Base-by-base conservation (phyloP, 1,139 yeast species). In the Yamadazyma oceani region DNA sequence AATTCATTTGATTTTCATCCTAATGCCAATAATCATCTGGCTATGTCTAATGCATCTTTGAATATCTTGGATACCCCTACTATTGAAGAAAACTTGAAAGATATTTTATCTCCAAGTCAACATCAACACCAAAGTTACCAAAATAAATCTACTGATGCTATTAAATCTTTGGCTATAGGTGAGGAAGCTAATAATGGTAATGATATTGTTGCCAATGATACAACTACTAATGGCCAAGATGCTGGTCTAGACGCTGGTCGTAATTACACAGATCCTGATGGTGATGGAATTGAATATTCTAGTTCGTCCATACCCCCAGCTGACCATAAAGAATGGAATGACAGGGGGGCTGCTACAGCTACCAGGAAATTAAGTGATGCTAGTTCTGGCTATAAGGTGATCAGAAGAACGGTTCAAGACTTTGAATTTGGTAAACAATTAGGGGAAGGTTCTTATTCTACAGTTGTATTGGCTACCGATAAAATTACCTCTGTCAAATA, bases 371-470 rank as follows among this genome's bases (percentile, higher is more conserved):
- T 63, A 0, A 37, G 41, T 9, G 57, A 55, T 13, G 53, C 47
- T 4, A 47, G 49, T 7, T 40, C 52, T 3, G 51, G 55, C 1
- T 48, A 46, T 24, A 53, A 55, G 34, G 49, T 69, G 6, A 62
- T 71, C 22, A 78, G 78, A 52, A 71, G 87, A 53, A 74, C 84
- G 15, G 96, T 90, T 2, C 75, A 76, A 46, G 98, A 92, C 62
- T 94, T 90, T 62, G 80, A 81, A 46, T 89, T 92, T 54, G 92
- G 95, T 25, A 81, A 84, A 38, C 80, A 83, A 40, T 74, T 94
- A 30, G 99, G 99, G 8, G 96, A 89, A 57, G 99, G 99, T 1
- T 88, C 97, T 1, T 94, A 92, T 56, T 90, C 97, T 3, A 89
- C 96, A 5, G 97, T 92, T 5, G 85, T 85, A 36, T 80, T 85